A percentile compares a stretch with the other conserved stretches of the same genome.
phyloP scores from a whole-genome alignment of 768 basidiomycete species.

The Russula emetica region DNA sequence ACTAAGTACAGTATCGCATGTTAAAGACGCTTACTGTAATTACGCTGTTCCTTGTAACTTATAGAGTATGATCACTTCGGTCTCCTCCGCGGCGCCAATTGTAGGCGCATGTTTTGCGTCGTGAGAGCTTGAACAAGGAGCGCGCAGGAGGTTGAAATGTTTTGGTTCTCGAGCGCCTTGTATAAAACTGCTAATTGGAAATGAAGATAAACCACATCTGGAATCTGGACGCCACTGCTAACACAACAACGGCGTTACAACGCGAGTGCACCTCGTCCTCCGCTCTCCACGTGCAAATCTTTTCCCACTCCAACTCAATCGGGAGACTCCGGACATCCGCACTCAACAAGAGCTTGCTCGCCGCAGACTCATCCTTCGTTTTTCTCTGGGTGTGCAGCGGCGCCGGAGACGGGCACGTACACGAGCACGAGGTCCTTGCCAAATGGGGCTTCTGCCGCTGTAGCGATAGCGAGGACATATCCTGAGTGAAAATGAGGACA shows the following conservation, averaged over 20 bases:
- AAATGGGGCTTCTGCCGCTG: slow-evolving; percentile 94
- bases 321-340: no score
- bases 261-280: no score
- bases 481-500: slow-evolving; percentile 78
- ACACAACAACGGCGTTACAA: no score
- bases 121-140: not conserved
- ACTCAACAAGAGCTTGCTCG: slow-evolving; percentile 70
- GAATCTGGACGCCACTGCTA: no score
- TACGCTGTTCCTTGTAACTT: not conserved
- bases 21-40: not conserved
- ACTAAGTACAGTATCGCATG: not conserved
- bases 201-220: no score
- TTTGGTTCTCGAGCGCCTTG: not conserved
- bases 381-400: slow-evolving; percentile 96
- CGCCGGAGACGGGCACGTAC: slow-evolving; percentile 83
- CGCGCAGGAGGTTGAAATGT: not conserved
- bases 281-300: no score
- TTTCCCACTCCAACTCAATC: no score
- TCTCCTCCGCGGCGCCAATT: not conserved
- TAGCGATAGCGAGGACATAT: slow-evolving; percentile 99
- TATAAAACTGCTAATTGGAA: no score
- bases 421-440: slow-evolving; percentile 83
- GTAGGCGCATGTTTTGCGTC: not conserved
- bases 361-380: slow-evolving; percentile 88
- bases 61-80: not conserved